Conservation (phyloP, 176 grass and related monocot species). For the bread wheat (Triticum aestivum) region IWGSC_CS_RefSeq_v2.1 NC_057806.1:693552257-693552756, state of each 20-base stretch:
- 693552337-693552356: no score
- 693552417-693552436: neutral
- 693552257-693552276: no score
- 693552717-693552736: conserved; percentile 42
- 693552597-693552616: neutral
- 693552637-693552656: no score
- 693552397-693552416: no score
- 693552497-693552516: neutral
- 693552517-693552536: neutral
- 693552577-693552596: neutral
- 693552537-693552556: neutral
- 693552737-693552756: conserved; percentile 63
- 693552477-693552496: neutral
- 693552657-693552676: neutral
- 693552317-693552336: no score
- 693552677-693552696: neutral
- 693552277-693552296: neutral
- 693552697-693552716: neutral
- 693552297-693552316: no score
- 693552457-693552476: no score
- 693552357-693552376: no score
- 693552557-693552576: neutral
- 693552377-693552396: no score
- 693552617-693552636: no score
- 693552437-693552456: neutral